Conservation (phyloP, 2,329 filamentous ascomycete genomes). For the Furcasterigmium furcatum region DNA sequence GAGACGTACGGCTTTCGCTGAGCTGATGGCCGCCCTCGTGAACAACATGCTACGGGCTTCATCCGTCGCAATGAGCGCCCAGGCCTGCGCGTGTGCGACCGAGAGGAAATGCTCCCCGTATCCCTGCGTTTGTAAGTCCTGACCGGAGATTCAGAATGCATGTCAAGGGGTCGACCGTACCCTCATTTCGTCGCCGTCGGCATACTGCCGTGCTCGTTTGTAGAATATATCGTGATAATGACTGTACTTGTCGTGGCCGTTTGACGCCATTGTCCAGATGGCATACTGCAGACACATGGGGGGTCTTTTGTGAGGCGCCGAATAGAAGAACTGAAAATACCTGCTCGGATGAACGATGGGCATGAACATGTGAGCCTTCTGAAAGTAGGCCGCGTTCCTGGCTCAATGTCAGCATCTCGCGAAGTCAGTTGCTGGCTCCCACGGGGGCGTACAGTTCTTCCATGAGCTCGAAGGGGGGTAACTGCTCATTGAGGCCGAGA, state of each 20-base stretch:
- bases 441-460: conserved; percentile 67
- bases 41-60: conserved; percentile 87
- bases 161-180: conserved; percentile 25
- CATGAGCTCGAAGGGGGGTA: conserved; percentile 75
- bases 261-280: conserved; percentile 80
- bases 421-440: not conserved
- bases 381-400: conserved; percentile 74
- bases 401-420: conserved; percentile 5
- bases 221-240: conserved; percentile 77
- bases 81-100: conserved; percentile 76
- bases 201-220: conserved; percentile 75
- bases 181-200: conserved; percentile 81
- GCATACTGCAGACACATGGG: conserved; percentile 81
- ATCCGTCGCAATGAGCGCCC: conserved; percentile 70
- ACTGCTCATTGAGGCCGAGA: conserved; percentile 75
- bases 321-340: conserved; percentile 72
- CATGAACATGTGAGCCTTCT: conserved; percentile 65
- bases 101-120: conserved; percentile 78
- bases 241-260: conserved; percentile 68
- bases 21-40: conserved; percentile 80
- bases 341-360: conserved; percentile 77
- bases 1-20: conserved; percentile 67
- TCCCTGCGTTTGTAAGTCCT: conserved; percentile 38
- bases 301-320: conserved; percentile 69
- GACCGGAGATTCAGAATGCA: not conserved